phyloP scores from a whole-genome alignment of 2,329 filamentous ascomycete genomes.

The Fusarium sp. region DNA sequence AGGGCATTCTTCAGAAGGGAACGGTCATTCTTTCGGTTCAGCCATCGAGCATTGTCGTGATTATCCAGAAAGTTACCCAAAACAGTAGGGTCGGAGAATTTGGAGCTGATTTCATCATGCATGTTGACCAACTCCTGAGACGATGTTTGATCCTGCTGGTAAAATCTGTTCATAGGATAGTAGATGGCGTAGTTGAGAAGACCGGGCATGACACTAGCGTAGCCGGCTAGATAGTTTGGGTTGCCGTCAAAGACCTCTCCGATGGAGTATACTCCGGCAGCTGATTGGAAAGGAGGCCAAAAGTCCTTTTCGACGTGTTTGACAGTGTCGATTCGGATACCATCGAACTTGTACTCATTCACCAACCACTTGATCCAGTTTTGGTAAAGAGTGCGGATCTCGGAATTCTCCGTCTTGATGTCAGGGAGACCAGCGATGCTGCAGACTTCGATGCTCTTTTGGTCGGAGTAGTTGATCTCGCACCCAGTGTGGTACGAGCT shows the following conservation, averaged over 20 bases:
- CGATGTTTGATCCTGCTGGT: conserved; percentile 51
- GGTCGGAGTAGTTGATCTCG: conserved; percentile 30
- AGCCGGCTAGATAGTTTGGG: conserved; percentile 63
- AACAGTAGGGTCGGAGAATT: conserved; percentile 46
- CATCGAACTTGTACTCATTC: conserved; percentile 71
- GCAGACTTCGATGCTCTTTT: conserved; percentile 26
- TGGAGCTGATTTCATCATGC: conserved; percentile 50
- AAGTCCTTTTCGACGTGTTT: conserved; percentile 72
- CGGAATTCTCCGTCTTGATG: conserved; percentile 65
- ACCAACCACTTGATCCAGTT: conserved; percentile 71
- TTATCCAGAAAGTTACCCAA: conserved; percentile 67
- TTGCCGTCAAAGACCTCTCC: conserved; percentile 71
- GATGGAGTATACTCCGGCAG: conserved; percentile 69
- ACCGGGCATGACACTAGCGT: conserved; percentile 67
- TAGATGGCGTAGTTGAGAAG: conserved; percentile 71
- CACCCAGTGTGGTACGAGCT: conserved; percentile 27
- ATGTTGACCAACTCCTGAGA: conserved; percentile 56
- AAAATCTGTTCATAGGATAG: conserved; percentile 55
- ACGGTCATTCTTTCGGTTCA: conserved; percentile 63
- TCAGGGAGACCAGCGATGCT: conserved; percentile 64
- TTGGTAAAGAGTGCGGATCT: conserved; percentile 64
- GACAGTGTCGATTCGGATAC: conserved; percentile 71
- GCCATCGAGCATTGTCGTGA: conserved; percentile 68
- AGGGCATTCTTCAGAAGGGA: conserved; percentile 71
- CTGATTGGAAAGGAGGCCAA: conserved; percentile 65